These are phyloP conservation scores for Trichoderma sp. DNA, from an alignment of 2,329 filamentous ascomycete genomes.

Conservation along the genomic window DNA sequence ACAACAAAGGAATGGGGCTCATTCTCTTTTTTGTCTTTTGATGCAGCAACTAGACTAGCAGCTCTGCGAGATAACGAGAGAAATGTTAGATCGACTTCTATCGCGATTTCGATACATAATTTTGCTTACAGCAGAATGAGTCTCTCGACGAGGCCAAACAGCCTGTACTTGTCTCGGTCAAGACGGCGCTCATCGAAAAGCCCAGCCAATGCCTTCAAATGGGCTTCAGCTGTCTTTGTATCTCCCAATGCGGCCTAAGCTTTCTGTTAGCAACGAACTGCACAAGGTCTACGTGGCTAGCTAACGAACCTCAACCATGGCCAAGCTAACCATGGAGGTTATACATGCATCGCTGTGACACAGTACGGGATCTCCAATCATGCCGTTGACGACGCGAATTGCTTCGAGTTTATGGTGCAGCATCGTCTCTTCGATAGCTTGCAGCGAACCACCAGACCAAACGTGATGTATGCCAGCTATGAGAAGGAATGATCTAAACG, in stretches of 20 bases:
- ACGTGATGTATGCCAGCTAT: neutral
- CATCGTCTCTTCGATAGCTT: constrained; percentile 3
- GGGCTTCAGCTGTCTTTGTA: neutral
- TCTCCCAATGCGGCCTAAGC: neutral
- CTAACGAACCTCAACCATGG: neutral
- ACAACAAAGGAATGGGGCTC: neutral
- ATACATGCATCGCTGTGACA: neutral
- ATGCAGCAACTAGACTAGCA: neutral
- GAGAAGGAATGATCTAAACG: neutral
- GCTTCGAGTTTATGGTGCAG: neutral
- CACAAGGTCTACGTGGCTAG: neutral
- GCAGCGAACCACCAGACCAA: neutral
- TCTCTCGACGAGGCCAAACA: neutral
- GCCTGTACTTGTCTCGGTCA: neutral
- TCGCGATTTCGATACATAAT: neutral
- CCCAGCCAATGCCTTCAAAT: neutral
- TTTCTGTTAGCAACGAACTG: neutral
- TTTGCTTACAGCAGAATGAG: neutral
- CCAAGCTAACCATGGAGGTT: neutral
- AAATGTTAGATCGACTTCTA: neutral
- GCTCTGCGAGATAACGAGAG: neutral
- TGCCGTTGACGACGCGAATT: neutral
- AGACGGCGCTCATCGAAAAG: neutral
- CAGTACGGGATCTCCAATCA: neutral
- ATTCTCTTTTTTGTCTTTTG: neutral